Base-by-base conservation (phyloP, 441 rosid species). In the Croton laevigatus region DNA sequence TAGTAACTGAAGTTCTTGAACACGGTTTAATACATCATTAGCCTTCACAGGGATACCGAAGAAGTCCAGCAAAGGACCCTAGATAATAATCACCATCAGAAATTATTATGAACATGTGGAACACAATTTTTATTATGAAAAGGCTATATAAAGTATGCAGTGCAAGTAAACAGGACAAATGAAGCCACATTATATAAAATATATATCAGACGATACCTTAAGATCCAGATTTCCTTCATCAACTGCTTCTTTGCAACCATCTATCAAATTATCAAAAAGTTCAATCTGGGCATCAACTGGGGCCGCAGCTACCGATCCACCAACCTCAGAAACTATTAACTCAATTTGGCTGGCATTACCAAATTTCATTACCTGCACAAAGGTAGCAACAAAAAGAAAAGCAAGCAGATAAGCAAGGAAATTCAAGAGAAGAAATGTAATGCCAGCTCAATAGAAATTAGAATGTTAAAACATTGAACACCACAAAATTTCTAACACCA, bases 1-100 rank as follows among this genome's bases (percentile, higher is more conserved):
- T 65, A 96, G 82, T 42, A 90, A 85, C 85, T 96, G 96, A 73
- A 96, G 97, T 75, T 88, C 93, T 84, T 91, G 81, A 78, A 93
- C 94, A 71, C 98, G 98, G 74, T 65, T 89, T 55, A 90, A 72
- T 62, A 89, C 71, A 76, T 96, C 99, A 66, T 78, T 91, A 19
- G 96, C 97, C 84, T 96, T 96, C 78, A 96, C 97, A 64, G 97
- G 79, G 65, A 93, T 93, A 70, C 99, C 99, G 84, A 96, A 96
- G 82, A 93, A 96, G 78, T 96, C 98, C 81, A 96, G 79, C 78
- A 93, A 77, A 70, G 97, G 94, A 38, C 98, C 99, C 99, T 96
- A 73, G 52, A 78, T 58, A 27, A 55, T 38, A 64, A 78, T 52
- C 71, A 72, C 67, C 75, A 68, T 65, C 46, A 58, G 1, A 73